Conservation (phyloP, 2,329 filamentous ascomycete genomes). For the Colletotrichum paranaense region DNA sequence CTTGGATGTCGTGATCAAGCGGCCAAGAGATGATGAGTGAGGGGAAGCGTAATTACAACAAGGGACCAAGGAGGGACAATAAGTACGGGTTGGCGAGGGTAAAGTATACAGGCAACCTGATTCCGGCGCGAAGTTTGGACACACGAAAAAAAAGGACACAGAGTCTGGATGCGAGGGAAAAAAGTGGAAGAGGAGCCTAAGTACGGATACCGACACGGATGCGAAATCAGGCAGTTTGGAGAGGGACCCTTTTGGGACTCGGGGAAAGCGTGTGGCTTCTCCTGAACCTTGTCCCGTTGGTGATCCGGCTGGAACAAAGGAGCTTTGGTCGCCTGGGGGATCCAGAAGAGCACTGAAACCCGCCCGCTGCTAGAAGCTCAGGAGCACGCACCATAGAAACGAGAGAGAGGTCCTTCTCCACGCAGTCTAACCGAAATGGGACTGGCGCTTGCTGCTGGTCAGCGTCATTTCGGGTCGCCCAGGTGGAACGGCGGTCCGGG, state of each 20-base stretch:
- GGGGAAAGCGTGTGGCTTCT: neutral
- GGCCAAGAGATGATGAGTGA: constrained; percentile 27
- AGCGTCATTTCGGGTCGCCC: constrained; percentile 8
- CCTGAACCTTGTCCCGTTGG: constrained; percentile 34
- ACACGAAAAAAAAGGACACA: constrained; percentile 29
- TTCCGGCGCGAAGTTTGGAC: constrained; percentile 1
- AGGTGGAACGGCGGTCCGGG: constrained; percentile 29
- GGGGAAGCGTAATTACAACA: constrained; percentile 21
- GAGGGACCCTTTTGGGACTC: constrained; percentile 10
- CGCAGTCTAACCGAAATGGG: neutral
- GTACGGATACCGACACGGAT: too few relatives aligned
- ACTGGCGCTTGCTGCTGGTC: neutral
- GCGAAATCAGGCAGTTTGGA: constrained; percentile 4
- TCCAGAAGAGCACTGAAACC: constrained; percentile 24
- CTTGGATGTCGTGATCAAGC: constrained; percentile 26
- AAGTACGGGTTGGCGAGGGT: constrained; percentile 5
- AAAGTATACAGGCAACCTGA: constrained; percentile 4
- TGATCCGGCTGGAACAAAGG: constrained; percentile 34
- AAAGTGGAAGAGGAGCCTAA: constrained; percentile 25
- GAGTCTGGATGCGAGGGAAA: constrained; percentile 7
- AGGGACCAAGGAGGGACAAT: constrained; percentile 31
- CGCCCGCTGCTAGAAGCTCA: constrained; percentile 11
- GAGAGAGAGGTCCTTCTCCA: neutral
- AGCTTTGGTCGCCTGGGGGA: constrained; percentile 32
- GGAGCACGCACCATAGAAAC: constrained; percentile 16